Conservation (phyloP, 2,329 filamentous ascomycete species). For the Aspergillus quadricinctus region DNA sequence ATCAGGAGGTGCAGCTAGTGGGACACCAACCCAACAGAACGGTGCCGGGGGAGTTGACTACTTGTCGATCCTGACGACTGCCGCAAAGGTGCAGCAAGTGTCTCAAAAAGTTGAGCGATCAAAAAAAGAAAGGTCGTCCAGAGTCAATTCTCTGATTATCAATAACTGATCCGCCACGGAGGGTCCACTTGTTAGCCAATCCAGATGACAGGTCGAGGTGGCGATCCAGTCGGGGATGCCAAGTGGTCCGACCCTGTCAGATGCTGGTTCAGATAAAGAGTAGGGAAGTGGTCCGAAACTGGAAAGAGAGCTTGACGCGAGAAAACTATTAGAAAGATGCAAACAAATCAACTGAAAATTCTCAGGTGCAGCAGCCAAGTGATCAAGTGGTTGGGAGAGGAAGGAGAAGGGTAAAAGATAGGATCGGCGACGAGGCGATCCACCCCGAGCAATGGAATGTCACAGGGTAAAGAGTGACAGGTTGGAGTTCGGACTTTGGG, state of each 20-base stretch:
- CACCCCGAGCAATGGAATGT: conserved; percentile 1
- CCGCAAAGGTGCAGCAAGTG: conserved; percentile 3
- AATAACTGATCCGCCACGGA: conserved; percentile 10
- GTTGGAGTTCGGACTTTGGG: conserved; percentile 13
- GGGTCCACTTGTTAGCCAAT: conserved; percentile 3
- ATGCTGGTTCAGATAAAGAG: not conserved
- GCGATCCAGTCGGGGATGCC: conserved; percentile 9
- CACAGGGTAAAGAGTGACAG: not conserved
- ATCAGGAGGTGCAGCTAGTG: conserved; percentile 22
- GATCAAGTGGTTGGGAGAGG: conserved; percentile 4
- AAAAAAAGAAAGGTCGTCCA: conserved; percentile 1
- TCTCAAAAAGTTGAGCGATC: conserved; percentile 9
- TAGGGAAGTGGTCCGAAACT: not conserved
- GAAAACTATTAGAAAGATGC: not conserved
- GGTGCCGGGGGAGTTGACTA: conserved; percentile 11
- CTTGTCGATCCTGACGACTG: conserved; percentile 13
- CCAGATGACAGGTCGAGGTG: conserved; percentile 8
- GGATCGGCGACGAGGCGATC: conserved; percentile 1
- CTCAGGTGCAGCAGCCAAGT: not conserved
- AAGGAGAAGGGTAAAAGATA: conserved; percentile 13
- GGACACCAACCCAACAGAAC: conserved; percentile 15
- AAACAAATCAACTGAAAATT: not conserved
- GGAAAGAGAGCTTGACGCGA: not conserved
- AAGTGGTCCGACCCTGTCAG: not conserved
- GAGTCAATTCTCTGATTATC: conserved; percentile 2